Evolutionary conservation across 140 eudicot genomes (phyloP), one percentile per base, ranked within the genome.

Genomic region (Stevia rebaudiana): DNA sequence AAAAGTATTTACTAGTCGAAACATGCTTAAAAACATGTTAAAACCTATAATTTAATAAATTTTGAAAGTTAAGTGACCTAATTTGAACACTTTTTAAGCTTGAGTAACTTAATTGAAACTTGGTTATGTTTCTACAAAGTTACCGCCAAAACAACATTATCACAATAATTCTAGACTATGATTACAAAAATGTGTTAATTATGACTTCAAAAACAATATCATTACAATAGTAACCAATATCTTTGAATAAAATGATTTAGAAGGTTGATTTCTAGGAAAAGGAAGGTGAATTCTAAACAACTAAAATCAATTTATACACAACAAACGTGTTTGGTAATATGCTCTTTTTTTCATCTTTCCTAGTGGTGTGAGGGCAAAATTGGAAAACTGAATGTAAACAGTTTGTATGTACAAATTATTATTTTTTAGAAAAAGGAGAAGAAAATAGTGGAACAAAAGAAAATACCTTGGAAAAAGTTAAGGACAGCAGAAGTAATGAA

Each of bases 401-500:
- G 53, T 47, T 47, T 18, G 53, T 17, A 2, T 50, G 31, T 50
- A 31, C 57, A 50, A 50, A 50, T 50, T 31, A 50, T 19, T 21
- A 11, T 3, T 22, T 23, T 22, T 25, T 33, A 21, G 24, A 9
- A 57, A 39, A 58, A 55, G 3, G 12, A 16, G 51, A 37, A 72
- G 25, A 39, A 1, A 11, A 30, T 48, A 65, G 18, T 28, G 22
- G 52, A 42, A 11, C 16, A 24, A 11, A n/a, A 16, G 17, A 41
- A 60, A 43, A 18, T 80, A 94, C 99, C 95, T 83, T 81, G 90
- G 41, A 88, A 44, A 73, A 88, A 79, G 71, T 94, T 88, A 65
- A 94, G 83, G 68, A 86, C 70, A 3, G 99, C 94, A 58, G 87
- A 75, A 53, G 99, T 94, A 66, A 94, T 77, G 76, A 94, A 94